These are phyloP conservation scores for Gardenia jasminoides DNA, from an alignment of 257 asterid species.

Conservation along the genomic window DNA sequence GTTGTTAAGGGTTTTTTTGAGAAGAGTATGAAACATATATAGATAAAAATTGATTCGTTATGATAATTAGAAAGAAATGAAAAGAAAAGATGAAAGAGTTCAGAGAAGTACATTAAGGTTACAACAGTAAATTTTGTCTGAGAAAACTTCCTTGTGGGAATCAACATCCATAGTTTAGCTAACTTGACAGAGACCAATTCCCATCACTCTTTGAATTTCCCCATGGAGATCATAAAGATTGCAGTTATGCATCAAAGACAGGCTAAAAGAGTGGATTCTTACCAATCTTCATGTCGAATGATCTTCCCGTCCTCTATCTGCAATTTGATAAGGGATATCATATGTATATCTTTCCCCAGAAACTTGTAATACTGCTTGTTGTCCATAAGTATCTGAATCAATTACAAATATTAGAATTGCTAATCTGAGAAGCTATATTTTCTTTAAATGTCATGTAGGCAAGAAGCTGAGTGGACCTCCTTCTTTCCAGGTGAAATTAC, in stretches of 20 bases:
- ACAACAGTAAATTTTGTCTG: too few species aligned
- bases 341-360: slow-evolving; percentile 64
- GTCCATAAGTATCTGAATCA: slow-evolving; percentile 64
- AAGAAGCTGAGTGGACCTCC: slow-evolving; percentile 46
- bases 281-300: slow-evolving; percentile 83
- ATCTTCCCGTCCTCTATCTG: slow-evolving; percentile 73
- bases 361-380: slow-evolving; percentile 83
- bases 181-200: too few species aligned
- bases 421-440: neutral
- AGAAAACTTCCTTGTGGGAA: too few species aligned
- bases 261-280: slow-evolving; percentile 19
- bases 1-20: too few species aligned
- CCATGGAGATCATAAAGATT: neutral
- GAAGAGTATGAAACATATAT: too few species aligned
- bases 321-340: slow-evolving; percentile 77
- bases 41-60: too few species aligned
- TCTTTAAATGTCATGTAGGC: neutral
- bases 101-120: too few species aligned
- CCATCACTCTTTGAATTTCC: neutral
- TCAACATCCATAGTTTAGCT: too few species aligned
- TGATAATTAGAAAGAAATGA: too few species aligned
- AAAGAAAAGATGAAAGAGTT: too few species aligned
- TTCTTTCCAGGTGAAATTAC: slow-evolving; percentile 59
- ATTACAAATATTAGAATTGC: neutral
- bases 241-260: neutral